Conservation (phyloP, 2,329 filamentous ascomycete genomes). For the Metarhizium rileyi region DNA sequence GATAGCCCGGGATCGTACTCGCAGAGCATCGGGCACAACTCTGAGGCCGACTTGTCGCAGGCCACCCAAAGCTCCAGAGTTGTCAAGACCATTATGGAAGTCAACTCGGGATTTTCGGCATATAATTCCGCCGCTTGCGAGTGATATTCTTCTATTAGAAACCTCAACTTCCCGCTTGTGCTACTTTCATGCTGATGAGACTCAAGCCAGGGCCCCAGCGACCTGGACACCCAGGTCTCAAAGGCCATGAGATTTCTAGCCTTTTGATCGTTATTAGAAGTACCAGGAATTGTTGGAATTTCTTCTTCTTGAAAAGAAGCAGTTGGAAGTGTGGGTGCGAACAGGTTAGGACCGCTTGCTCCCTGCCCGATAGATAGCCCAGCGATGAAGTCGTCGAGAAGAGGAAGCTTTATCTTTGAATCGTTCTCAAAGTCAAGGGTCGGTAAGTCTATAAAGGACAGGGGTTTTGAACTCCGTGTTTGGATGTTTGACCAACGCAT, state of each 20-base stretch:
- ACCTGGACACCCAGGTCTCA: conserved; percentile 37
- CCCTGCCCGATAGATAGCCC: neutral
- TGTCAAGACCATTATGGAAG: conserved; percentile 46
- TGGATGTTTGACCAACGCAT: conserved; percentile 26
- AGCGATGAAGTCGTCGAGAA: conserved; percentile 7
- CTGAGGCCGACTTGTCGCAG: conserved; percentile 36
- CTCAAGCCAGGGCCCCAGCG: conserved; percentile 30
- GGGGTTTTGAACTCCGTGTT: conserved; percentile 41
- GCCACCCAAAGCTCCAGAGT: conserved; percentile 50
- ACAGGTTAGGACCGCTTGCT: neutral
- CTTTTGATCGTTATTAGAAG: neutral
- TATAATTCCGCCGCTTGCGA: conserved; percentile 23
- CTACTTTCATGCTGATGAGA: conserved; percentile 11
- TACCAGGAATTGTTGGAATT: conserved; percentile 1
- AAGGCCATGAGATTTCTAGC: conserved; percentile 15
- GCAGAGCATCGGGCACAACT: conserved; percentile 27
- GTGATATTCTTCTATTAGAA: conserved; percentile 28
- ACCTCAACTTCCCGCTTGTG: conserved; percentile 19
- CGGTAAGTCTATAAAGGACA: neutral
- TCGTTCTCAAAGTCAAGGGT: conserved; percentile 2
- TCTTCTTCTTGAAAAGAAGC: neutral
- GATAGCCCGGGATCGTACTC: conserved; percentile 39
- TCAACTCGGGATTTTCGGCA: conserved; percentile 28
- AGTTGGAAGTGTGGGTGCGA: neutral
- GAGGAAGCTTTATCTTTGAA: conserved; percentile 5